Base-by-base conservation (phyloP, 2,329 filamentous ascomycete genomes). In the Ascochyta lentis region DNA sequence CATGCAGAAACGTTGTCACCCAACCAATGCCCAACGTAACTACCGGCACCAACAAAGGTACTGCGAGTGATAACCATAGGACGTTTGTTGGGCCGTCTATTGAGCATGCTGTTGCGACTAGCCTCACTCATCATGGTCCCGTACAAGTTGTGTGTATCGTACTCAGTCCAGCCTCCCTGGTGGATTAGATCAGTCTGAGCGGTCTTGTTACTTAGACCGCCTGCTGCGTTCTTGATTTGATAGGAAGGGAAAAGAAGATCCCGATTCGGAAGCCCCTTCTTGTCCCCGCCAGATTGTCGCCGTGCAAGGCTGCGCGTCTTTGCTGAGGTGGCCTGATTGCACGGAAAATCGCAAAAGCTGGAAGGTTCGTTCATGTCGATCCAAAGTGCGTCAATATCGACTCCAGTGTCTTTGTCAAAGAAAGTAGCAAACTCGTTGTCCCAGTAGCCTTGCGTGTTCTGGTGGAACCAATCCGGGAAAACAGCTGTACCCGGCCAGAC, bases 91-190 rank as follows among this genome's bases (percentile, higher is more conserved):
- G 89, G 89, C 0, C 88, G 83, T n/a, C 89, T 83, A n/a, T 80
- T 77, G 9, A 85, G 74, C 88, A 93, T 89, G 5, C 89, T 87
- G n/a, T 81, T 75, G 44, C 84, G 82, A 1, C 87, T 89, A 8
- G 84, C 77, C 19, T 81, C 77, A 10, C 86, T 89, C 89, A 92
- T 92, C 87, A 91, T 82, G 58, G 85, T 84, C 1, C 90, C 90
- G 69, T 90, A 92, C 7, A 92, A 73, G 62, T 92, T 92, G 69
- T 92, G 90, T 0, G 86, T 89, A 63, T 92, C 90, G 65, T 90
- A 91, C 73, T 90, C 85, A 15, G 82, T 79, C 49, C 87, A 77
- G 1, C 88, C 89, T 54, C 88, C 86, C 40, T 85, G 80, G 68
- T 91, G 88, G 8, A 88, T 81, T 12, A 91, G 73, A 66, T 90